A percentile compares a stretch with the other conserved stretches of the same genome.
Evolutionary conservation across 371 early-diverging fungal genomes (phyloP).

Genomic region (Mucor indicus): DNA sequence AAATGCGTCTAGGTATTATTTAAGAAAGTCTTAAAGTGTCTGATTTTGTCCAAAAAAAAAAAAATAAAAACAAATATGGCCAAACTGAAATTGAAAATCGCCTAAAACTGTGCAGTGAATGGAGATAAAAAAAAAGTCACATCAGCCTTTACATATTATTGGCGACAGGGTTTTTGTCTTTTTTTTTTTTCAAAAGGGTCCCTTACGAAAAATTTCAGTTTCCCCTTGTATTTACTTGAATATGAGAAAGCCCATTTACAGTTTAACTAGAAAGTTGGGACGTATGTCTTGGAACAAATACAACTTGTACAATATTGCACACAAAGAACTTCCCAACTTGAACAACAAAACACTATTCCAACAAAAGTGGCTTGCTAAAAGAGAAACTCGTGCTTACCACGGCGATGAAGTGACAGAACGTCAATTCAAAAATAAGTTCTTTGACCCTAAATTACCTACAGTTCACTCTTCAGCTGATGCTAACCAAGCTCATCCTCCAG

Average conservation of each 20-base stretch:
- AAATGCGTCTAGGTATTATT: no score
- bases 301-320: slow-evolving; percentile 86
- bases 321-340: slow-evolving; percentile 55
- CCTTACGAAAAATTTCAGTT: neutral
- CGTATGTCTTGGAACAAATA: slow-evolving; percentile 94
- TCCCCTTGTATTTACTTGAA: slow-evolving; percentile 11
- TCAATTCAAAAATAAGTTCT: slow-evolving; percentile 72
- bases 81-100: no score
- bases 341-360: slow-evolving; percentile 84
- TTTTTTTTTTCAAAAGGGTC: neutral
- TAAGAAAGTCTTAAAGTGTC: no score
- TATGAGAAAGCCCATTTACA: slow-evolving; percentile 54
- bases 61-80: no score
- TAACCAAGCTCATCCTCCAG: slow-evolving; percentile 65
- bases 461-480: slow-evolving; percentile 51
- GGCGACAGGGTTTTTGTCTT: no score
- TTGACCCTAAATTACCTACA: slow-evolving; percentile 71
- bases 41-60: no score
- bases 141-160: no score
- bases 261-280: slow-evolving; percentile 68
- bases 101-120: no score
- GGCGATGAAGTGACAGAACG: slow-evolving; percentile 85
- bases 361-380: slow-evolving; percentile 92
- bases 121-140: no score
- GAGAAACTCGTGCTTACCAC: slow-evolving; percentile 92